Percentiles rank a stretch among this genome's conserved stretches.
Conservation (phyloP, 768 basidiomycete species). For the Lanmaoa pseudosensibilis region DNA sequence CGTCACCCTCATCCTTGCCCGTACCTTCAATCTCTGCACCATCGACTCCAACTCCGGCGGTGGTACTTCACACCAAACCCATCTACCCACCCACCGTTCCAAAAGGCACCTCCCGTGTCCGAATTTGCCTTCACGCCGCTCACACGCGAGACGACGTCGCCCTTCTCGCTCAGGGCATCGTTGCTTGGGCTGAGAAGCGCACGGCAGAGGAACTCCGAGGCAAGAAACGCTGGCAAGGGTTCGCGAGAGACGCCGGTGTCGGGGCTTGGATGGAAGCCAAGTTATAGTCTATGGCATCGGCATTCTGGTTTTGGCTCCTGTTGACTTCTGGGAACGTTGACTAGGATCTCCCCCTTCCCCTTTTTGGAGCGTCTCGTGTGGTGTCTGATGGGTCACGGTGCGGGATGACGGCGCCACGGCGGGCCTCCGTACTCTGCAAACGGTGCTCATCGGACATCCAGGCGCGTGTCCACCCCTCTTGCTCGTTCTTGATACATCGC, state of each 20-base stretch:
- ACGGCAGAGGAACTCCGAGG: constrained; percentile 6
- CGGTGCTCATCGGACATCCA: not conserved
- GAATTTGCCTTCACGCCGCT: constrained; percentile 85
- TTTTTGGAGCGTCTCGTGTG: not conserved
- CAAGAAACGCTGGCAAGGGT: constrained; percentile 9
- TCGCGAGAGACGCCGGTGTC: constrained; percentile 18
- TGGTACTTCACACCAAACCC: constrained; percentile 65
- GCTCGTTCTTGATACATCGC: not conserved
- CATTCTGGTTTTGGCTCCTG: not conserved
- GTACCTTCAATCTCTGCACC: not conserved
- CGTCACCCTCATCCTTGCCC: not conserved
- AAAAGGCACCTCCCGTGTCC: constrained; percentile 76
- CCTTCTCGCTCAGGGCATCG: constrained; percentile 49
- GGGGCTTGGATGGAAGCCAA: constrained; percentile 33
- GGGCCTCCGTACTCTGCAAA: not conserved
- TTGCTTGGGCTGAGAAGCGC: constrained; percentile 36
- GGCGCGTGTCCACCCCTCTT: no score
- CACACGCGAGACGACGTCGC: constrained; percentile 68
- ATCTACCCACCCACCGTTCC: constrained; percentile 91
- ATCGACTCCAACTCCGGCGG: constrained; percentile 11
- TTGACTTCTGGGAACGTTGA: no score
- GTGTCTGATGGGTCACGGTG: not conserved
- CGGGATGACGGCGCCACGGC: not conserved
- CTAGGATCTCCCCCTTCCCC: not conserved
- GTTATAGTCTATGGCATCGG: constrained; percentile 6